Evolutionary conservation across 371 early-diverging fungal species (phyloP).

Genomic region (Syncephalastrum sp.): DNA sequence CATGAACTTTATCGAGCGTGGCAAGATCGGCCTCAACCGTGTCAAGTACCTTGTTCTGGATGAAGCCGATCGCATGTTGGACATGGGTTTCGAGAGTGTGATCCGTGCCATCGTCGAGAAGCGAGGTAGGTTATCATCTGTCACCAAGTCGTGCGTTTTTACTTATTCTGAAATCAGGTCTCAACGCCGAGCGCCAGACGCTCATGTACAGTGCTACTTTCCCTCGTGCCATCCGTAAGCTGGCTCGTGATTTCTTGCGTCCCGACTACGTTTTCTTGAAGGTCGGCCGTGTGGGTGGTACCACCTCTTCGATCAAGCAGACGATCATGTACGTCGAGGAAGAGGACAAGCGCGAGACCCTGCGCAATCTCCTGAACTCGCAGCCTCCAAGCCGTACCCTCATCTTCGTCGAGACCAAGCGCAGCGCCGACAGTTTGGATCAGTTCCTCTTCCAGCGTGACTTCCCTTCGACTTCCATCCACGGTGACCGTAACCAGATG

Average conservation of each 20-base stretch:
- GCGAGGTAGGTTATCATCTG: conserved; percentile 41
- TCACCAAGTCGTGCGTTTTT: not conserved
- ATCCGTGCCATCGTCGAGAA: conserved; percentile 90
- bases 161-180: conserved; percentile 14
- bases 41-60: conserved; percentile 93
- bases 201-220: conserved; percentile 98
- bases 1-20: conserved; percentile 89
- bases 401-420: conserved; percentile 84
- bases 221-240: conserved; percentile 82
- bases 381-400: conserved; percentile 62
- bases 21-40: conserved; percentile 72
- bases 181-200: conserved; percentile 66
- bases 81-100: conserved; percentile 98
- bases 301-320: conserved; percentile 42
- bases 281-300: conserved; percentile 45
- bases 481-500: conserved; percentile 76
- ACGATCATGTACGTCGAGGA: conserved; percentile 46
- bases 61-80: conserved; percentile 98
- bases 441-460: conserved; percentile 63
- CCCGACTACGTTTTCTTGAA: conserved; percentile 43
- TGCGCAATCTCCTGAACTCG: conserved; percentile 27
- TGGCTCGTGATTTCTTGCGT: conserved; percentile 88
- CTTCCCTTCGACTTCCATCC: conserved; percentile 71
- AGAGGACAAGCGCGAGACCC: conserved; percentile 38
- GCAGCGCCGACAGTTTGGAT: conserved; percentile 74